Evolutionary conservation across 371 early-diverging fungal genomes (phyloP).

Genomic region (Zychaea mexicana): DNA sequence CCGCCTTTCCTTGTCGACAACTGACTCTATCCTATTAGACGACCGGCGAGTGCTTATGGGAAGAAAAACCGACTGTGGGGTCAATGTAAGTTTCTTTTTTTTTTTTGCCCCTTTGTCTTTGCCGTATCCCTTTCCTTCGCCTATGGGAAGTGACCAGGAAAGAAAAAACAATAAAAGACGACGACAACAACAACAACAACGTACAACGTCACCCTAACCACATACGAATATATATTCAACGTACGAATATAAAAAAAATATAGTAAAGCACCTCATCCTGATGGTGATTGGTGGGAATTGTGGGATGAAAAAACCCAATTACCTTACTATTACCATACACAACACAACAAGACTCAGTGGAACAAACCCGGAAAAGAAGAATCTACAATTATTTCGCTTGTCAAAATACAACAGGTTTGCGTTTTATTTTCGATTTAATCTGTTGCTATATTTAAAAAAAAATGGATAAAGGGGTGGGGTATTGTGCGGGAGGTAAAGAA

Average conservation of each 20-base stretch:
- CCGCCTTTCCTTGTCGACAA: neutral
- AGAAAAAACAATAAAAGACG: too few species aligned
- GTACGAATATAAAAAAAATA: neutral
- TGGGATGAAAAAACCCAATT: constrained; percentile 82
- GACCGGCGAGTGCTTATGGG: constrained; percentile 67
- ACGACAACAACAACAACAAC: neutral
- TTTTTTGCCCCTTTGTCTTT: constrained; percentile 5
- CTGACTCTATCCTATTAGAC: constrained; percentile 18
- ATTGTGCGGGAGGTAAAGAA: too few species aligned
- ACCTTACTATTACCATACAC: constrained; percentile 89
- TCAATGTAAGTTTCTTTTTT: constrained; percentile 42
- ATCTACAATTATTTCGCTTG: constrained; percentile 81
- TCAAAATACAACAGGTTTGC: constrained; percentile 59
- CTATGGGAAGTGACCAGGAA: too few species aligned
- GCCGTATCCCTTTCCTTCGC: neutral
- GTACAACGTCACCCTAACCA: too few species aligned
- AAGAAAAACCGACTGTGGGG: constrained; percentile 42
- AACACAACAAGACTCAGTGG: constrained; percentile 87
- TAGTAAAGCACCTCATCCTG: constrained; percentile 48
- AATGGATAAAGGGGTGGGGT: neutral
- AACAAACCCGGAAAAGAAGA: constrained; percentile 68
- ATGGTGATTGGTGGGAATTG: constrained; percentile 95
- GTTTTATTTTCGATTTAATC: too few species aligned
- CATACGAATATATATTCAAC: too few species aligned
- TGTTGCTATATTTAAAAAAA: neutral